Percentiles rank a stretch among this genome's conserved stretches.
phyloP scores from a whole-genome alignment of 192 early-diverging fungal genomes.

The Entomortierella lignicola region DNA sequence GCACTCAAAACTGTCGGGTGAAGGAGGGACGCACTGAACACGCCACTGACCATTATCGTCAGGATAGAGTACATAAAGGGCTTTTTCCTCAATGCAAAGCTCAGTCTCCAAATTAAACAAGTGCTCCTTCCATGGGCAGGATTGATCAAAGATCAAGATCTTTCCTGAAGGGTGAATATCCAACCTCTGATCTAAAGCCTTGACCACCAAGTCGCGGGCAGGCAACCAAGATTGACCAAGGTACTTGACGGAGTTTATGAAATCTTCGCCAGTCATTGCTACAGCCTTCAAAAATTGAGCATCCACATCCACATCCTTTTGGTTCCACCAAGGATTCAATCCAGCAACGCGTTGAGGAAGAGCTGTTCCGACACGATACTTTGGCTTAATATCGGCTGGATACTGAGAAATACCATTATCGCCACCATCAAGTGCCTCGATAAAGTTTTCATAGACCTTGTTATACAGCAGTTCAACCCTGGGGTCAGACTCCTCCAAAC shows the following conservation, averaged over 20 bases:
- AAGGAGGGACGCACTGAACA: constrained; percentile 34
- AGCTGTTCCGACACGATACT: constrained; percentile 87
- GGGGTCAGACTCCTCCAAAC: constrained; percentile 59
- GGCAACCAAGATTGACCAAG: constrained; percentile 87
- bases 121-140: constrained; percentile 97
- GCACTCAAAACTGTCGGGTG: constrained; percentile 48
- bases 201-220: constrained; percentile 85
- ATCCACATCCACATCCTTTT: constrained; percentile 80
- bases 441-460: constrained; percentile 89
- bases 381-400: constrained; percentile 79
- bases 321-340: constrained; percentile 97
- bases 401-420: constrained; percentile 96
- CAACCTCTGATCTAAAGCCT: constrained; percentile 66
- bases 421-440: constrained; percentile 80
- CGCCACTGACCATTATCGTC: constrained; percentile 45
- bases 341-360: constrained; percentile 82
- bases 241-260: constrained; percentile 75
- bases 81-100: constrained; percentile 55
- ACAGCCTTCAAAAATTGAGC: constrained; percentile 75
- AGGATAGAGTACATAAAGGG: constrained; percentile 34
- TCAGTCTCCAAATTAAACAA: constrained; percentile 77
- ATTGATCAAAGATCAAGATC: constrained; percentile 84
- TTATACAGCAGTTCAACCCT: constrained; percentile 77
- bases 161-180: constrained; percentile 79
- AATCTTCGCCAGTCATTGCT: constrained; percentile 82